Evolutionary conservation across 768 basidiomycete genomes (phyloP), one percentile per base, ranked within the genome.

Genomic region (Auricularia heimuer): DNA sequence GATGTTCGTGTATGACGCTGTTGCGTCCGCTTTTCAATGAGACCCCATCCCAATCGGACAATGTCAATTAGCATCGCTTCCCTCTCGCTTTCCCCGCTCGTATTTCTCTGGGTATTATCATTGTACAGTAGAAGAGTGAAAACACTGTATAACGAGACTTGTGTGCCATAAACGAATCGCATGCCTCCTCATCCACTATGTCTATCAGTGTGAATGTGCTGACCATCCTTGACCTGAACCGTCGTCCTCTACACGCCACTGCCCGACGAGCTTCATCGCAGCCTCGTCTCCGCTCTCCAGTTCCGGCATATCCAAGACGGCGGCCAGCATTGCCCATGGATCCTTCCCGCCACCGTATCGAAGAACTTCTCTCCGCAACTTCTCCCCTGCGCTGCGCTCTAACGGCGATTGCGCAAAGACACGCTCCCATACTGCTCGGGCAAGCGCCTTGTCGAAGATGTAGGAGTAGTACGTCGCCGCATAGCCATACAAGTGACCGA

Each of bases 381-480:
- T 85, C 72, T 98, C 94, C 0, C 97, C 97, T 2, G 82, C 79
- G 42, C 82, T 82, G 16, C 96, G 78, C 63, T 81, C 80, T 16
- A 98, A 74, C 0, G 92, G 90, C 54, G 90, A 80, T 0, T 69
- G 66, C 8, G 79, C 77, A 70, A 98, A 98, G 0, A 96, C 77
- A 10, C 84, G 82, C 10, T 78, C 74, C 90, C 92, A 99, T 0
- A 98, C 88, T n/a, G 89, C 83, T 4, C 90, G 90, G 0, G 97
- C 96, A 66, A 99, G 97, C 3, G 94, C 94, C 3, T 95, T 86
- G 69, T 98, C 97, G 69, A 99, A 95, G 12, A 98, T 81, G 72
- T 99, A 99, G 3, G 94, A 94, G 71, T 99, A 99, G 73, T 99
- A 99, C 0, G 94, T 97, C 14, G 96, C 94, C 4, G 96, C 95